Evolutionary conservation across 345 rosid genomes (phyloP).

Genomic region (Hevea brasiliensis): DNA sequence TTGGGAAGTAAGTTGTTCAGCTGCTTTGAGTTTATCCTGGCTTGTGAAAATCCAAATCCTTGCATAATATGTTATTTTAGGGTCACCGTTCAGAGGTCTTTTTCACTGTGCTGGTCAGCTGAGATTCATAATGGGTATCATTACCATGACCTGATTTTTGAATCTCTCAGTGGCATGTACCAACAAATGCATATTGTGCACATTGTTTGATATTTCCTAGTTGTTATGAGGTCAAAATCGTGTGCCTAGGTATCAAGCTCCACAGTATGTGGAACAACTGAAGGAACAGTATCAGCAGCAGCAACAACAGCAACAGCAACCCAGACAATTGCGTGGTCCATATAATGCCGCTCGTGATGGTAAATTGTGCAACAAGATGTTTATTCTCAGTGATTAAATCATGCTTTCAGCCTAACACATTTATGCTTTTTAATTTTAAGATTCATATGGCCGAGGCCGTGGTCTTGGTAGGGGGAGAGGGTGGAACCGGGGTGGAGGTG

Average conservation of each 20-base stretch:
- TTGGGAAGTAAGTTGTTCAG: background rate
- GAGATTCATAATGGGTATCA: background rate
- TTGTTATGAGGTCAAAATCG: background rate
- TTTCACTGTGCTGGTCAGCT: background rate
- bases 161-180: background rate
- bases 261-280: conserved; percentile 47
- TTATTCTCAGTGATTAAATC: background rate
- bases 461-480: conserved; percentile 62
- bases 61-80: background rate
- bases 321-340: conserved; percentile 44
- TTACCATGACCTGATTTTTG: background rate
- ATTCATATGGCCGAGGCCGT: conserved; percentile 45
- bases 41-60: background rate
- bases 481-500: conserved; percentile 30
- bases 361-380: conserved; percentile 25
- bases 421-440: conserved; percentile 24
- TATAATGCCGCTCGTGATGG: conserved; percentile 70
- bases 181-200: background rate
- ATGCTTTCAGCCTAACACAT: background rate
- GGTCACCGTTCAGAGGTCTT: background rate
- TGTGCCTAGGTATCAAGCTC: conserved; percentile 78
- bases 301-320: conserved; percentile 51
- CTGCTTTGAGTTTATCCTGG: background rate
- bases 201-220: background rate
- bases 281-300: conserved; percentile 57